Percentiles rank a stretch among this genome's conserved stretches.
phyloP scores from a whole-genome alignment of 2,329 filamentous ascomycete genomes.

The Trichoderma sp. region DNA sequence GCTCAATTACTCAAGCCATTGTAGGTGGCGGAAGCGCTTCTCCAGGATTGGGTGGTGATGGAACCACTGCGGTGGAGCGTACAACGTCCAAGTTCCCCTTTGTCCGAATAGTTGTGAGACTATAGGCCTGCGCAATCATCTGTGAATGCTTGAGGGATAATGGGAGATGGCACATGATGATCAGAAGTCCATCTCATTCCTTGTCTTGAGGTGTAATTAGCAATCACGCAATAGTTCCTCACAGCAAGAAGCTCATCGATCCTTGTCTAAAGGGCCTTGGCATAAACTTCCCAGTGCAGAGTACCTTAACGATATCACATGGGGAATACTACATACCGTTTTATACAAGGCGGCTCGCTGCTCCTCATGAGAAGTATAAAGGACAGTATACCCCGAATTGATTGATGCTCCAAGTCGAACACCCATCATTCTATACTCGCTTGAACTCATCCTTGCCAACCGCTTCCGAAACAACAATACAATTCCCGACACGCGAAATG shows the following conservation, averaged over 20 bases:
- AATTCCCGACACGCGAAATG: not conserved
- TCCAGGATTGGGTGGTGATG: not conserved
- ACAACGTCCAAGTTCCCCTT: not conserved
- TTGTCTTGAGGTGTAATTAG: not conserved
- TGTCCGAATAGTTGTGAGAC: not conserved
- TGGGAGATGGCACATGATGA: too few relatives aligned
- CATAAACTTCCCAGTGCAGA: too few relatives aligned
- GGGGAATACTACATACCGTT: too few relatives aligned
- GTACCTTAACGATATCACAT: too few relatives aligned
- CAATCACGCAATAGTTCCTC: not conserved
- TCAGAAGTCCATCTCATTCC: not conserved
- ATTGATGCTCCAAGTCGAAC: too few relatives aligned
- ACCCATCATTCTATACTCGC: not conserved
- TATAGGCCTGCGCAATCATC: not conserved
- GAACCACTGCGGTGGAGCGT: not conserved
- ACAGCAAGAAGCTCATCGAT: not conserved
- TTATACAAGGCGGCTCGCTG: too few relatives aligned
- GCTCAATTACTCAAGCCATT: conserved; percentile 2
- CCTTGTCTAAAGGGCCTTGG: too few relatives aligned
- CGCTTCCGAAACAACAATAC: too few relatives aligned
- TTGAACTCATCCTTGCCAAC: too few relatives aligned
- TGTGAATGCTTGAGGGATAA: too few relatives aligned
- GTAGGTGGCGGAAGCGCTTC: not conserved
- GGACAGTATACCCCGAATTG: not conserved
- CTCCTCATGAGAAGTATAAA: not conserved